These are phyloP conservation scores for Raffaelea deltoideospora DNA, from an alignment of 2,329 filamentous ascomycete species.

Conservation along the genomic window DNA sequence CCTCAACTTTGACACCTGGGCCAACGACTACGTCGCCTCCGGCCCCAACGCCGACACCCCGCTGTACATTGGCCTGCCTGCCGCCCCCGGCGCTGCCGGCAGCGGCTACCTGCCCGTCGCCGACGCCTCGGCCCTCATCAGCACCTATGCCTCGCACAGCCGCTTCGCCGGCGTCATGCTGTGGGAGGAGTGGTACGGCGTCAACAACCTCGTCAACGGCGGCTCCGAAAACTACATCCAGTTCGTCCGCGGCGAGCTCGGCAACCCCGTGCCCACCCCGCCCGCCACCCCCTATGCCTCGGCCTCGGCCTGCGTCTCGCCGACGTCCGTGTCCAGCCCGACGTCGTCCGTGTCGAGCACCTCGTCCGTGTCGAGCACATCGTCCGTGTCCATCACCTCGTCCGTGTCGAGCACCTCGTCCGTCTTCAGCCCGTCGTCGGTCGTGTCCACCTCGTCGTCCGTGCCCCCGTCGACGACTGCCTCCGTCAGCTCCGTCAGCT, in stretches of 20 bases:
- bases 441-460: background rate
- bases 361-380: conserved; percentile 3
- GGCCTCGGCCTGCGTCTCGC: background rate
- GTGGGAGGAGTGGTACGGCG: conserved; percentile 16
- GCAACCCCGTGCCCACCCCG: conserved; percentile 4
- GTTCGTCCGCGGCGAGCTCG: conserved; percentile 4
- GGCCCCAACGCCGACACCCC: conserved; percentile 20
- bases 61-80: conserved; percentile 24
- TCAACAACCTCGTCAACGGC: conserved; percentile 6
- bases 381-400: conserved; percentile 2
- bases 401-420: background rate
- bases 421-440: conserved; percentile 8
- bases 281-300: background rate
- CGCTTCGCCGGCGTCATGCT: conserved; percentile 20
- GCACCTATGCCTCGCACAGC: conserved; percentile 11
- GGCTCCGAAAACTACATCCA: conserved; percentile 12
- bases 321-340: too few species aligned
- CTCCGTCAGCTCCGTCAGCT: background rate
- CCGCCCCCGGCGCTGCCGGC: conserved; percentile 9
- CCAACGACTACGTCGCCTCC: conserved; percentile 14
- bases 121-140: conserved; percentile 10
- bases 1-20: conserved; percentile 24
- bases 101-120: conserved; percentile 14
- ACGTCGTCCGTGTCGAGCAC: background rate
- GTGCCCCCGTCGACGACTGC: background rate